A percentile compares a stretch with the other conserved stretches of the same genome.
These are phyloP conservation scores for Toxicodendron radicans DNA, from an alignment of 345 rosid species.

Conservation along the genomic window DNA sequence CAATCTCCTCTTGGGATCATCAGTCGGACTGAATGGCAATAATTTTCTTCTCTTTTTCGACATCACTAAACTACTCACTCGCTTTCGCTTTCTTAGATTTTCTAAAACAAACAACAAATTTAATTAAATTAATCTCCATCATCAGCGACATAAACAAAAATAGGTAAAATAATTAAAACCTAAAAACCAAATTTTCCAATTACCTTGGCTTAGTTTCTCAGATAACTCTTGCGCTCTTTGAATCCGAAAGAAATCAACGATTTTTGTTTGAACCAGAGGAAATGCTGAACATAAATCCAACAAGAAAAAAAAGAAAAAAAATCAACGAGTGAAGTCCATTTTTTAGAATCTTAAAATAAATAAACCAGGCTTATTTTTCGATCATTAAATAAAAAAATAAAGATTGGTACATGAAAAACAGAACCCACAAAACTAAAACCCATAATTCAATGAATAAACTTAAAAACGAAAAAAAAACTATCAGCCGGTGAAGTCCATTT, in stretches of 20 bases:
- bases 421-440: slow-evolving; percentile 11
- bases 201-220: slow-evolving; percentile 39
- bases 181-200: background rate
- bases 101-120: slow-evolving; percentile 28
- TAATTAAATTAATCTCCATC: background rate
- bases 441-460: slow-evolving; percentile 14
- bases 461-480: background rate
- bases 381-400: background rate
- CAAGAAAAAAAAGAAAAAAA: background rate
- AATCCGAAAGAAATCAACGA: slow-evolving; percentile 80
- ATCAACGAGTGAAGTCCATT: background rate
- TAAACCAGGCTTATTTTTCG: too few species aligned
- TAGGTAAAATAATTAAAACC: background rate
- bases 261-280: slow-evolving; percentile 79
- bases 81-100: slow-evolving; percentile 52
- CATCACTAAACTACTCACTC: slow-evolving; percentile 50
- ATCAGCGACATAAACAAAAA: background rate
- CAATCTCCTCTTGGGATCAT: slow-evolving; percentile 59
- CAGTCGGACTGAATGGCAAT: slow-evolving; percentile 64
- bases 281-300: slow-evolving; percentile 43
- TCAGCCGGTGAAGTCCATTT: too few species aligned
- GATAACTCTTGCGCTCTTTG: slow-evolving; percentile 37
- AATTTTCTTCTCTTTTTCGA: slow-evolving; percentile 77
- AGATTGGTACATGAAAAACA: background rate
- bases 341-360: too few species aligned